Base-by-base conservation (phyloP, 306 rosid genomes). In the Ochetophila trinervis region DNA sequence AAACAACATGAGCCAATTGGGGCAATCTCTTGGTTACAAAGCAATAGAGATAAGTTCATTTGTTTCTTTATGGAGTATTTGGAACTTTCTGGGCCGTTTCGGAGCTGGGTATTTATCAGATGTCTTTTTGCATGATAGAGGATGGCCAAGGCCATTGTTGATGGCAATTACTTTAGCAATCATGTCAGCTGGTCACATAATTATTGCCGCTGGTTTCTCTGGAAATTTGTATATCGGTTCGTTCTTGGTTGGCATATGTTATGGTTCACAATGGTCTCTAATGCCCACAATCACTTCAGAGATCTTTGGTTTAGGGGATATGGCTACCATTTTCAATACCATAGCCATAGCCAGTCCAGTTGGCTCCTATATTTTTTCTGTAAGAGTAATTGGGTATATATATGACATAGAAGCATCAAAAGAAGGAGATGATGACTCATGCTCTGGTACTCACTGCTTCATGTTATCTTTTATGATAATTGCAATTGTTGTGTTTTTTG, bases 41-140 rank as follows among this genome's bases (percentile, higher is more conserved):
- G 66, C 79, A 27, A 60, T 73, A 32, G 87, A 85, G 80, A 80
- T 87, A 12, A 74, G 71, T 27, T 83, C 83, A 16, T 71, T 92
- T 65, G 96, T 89, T 34, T 87, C 98, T 22, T 35, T 92, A 4
- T 92, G 95, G 98, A 89, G 95, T 66, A 85, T 89, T 83, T 89
- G 98, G 98, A 92, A 85, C 57, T 92, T 87, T 72, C 88, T 92
- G 0, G 98, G 98, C 35, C 95, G 98, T 47, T 82, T 92, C 22
- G 98, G 95, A 60, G 96, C 85, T 2, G 96, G 96, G 0, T 89
- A 78, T 56, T 21, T 83, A 36, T 93, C 98, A 0, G 98, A 93
- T 78, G 84, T 73, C 53, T 71, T 93, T 55, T 81, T 93, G 53
- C 97, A 86, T 62, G 70, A 48, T 27, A 73, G 69, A 68, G 91